Evolutionary conservation across 1,284 basidiomycete genomes (phyloP), one percentile per base, ranked within the genome.

Genomic region (Neotropicomus parvogracilis): DNA sequence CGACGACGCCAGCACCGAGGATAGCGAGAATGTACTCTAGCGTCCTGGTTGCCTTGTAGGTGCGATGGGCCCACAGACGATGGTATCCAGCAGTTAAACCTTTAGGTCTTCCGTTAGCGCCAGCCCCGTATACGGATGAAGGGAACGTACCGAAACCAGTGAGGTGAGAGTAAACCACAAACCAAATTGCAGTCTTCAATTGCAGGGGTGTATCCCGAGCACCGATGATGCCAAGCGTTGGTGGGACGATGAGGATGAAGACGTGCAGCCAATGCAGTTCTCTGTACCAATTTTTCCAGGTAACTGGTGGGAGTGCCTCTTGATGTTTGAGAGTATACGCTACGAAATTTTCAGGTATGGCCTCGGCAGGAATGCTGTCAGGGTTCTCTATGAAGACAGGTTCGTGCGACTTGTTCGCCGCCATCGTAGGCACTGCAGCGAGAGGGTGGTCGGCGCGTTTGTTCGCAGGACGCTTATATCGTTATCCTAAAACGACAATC

Each of bases 11-110:
- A 1, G 88, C 82, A 49, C 90, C 91, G n/a, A 83, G 81, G 34
- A 85, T 59, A 14, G 88, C 85, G 41, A 94, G 79, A 63, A 81
- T 70, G 67, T 89, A 91, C 66, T 93, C 81, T 4, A 93, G 74
- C 13, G 85, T 82, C 47, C 75, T 74, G 1, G 83, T 80, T n/a
- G 91, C 91, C 61, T 91, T 93, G 72, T 93, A 94, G 0, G 87
- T 74, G 39, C 91, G 80, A 68, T 94, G 91, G 6, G 91, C 83
- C 89, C 90, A 94, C 0, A 93, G 75, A 48, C 91, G 83, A 63
- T 94, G 91, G 72, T 93, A 95, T 11, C 91, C 91, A 16, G 81
- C 80, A 2, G 79, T 81, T 47, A 83, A 78, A 33, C 79, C 70
- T 73, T 48, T 4, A 31, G 10, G 27, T 37, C 2, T 13, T 36